Evolutionary conservation across 2,329 filamentous ascomycete genomes (phyloP), one percentile per base, ranked within the genome.

Genomic region (Neofusicoccum kwambonambiense): DNA sequence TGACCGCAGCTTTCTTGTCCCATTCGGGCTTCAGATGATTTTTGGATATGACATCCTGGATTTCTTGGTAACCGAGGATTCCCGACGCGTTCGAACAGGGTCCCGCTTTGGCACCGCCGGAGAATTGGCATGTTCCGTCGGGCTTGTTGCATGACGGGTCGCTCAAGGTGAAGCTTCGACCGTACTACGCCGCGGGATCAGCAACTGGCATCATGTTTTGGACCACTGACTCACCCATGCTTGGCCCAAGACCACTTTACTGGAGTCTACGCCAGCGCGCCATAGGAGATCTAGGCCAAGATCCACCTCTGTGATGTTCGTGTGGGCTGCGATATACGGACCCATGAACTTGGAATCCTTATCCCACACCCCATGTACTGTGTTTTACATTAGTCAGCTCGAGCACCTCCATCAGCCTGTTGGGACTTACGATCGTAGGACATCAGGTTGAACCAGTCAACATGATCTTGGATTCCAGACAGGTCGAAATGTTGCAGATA

Each of bases 301-400:
- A 4, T 79, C 71, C 17, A 83, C 83, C 69, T 84, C 81, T 2
- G 80, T 81, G 0, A 84, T 62, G 66, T 84, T 83, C 0, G 82
- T 81, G 65, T 84, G 81, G 0, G 71, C 69, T 13, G 73, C 66
- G 4, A 78, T 69, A 12, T 71, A 71, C 0, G 72, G 49, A 0
- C 80, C 80, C 62, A 77, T 66, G 60, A 66, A 50, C 63, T 69
- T 70, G 0, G 68, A 22, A 0, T 54, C 12, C 17, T 8, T 19
- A 65, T 82, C 80, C 79, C 78, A 82, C 1, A 71, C 62, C 0
- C 80, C 79, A 17, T 60, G 79, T 0, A 83, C 65, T n/a, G n/a
- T n/a, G n/a, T n/a, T n/a, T n/a, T n/a, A n/a, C n/a, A n/a, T n/a
- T n/a, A n/a, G n/a, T n/a, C n/a, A n/a, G n/a, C n/a, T n/a, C n/a